Percentiles rank a stretch among this genome's conserved stretches.
Conservation (phyloP, 441 rosid genomes). For the Arabidopsis lyrata region DNA sequence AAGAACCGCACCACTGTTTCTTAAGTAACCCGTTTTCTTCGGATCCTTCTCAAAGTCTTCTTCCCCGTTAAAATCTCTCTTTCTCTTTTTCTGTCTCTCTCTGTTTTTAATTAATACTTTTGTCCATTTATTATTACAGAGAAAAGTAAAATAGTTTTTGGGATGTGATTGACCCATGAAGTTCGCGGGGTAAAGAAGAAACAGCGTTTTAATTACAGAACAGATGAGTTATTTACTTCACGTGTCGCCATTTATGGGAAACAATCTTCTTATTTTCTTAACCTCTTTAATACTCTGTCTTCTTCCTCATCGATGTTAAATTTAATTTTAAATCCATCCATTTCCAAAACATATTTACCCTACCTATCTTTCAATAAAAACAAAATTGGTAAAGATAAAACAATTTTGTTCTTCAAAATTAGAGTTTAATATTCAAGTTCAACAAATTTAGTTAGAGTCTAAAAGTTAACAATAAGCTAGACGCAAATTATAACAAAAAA, state of each 20-base stretch:
- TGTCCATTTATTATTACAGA: constrained; percentile 17
- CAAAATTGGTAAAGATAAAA: too few species aligned
- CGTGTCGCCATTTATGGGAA: constrained; percentile 43
- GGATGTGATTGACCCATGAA: constrained; percentile 36
- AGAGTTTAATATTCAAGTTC: neutral
- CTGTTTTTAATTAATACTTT: neutral
- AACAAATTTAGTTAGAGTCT: neutral
- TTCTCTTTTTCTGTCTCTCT: constrained; percentile 13
- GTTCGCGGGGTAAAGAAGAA: constrained; percentile 35
- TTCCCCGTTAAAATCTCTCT: constrained; percentile 41
- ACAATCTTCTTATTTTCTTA: constrained; percentile 14
- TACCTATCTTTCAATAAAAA: neutral
- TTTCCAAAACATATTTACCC: neutral
- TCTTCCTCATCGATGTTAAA: constrained; percentile 14
- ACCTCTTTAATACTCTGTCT: constrained; percentile 28
- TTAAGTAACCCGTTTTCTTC: constrained; percentile 42
- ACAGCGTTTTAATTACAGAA: constrained; percentile 24
- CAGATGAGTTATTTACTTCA: constrained; percentile 32
- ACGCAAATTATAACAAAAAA: neutral
- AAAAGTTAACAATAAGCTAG: neutral
- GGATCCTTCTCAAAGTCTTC: constrained; percentile 43
- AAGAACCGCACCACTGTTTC: constrained; percentile 36
- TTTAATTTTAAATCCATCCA: neutral
- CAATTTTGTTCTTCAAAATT: too few species aligned
- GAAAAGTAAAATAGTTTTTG: constrained; percentile 2